Conservation (phyloP, 805 yeast genomes). For the Saccharomycopsis sp. region DNA sequence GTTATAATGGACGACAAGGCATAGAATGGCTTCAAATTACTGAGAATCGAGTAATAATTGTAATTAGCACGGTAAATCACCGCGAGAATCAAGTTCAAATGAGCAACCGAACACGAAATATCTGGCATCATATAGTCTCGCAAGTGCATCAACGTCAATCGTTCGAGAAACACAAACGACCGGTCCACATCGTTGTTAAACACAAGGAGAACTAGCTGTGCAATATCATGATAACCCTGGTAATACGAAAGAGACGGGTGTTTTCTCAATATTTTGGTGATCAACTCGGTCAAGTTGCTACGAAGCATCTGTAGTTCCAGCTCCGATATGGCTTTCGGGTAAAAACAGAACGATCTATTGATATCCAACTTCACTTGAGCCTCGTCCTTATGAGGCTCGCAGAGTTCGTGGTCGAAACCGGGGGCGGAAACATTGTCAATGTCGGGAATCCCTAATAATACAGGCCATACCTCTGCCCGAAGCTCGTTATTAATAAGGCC, state of each 20-base stretch:
- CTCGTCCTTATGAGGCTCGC: slow-evolving; percentile 57
- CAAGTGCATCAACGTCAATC: slow-evolving; percentile 52
- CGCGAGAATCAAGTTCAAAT: slow-evolving; percentile 59
- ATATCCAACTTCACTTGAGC: slow-evolving; percentile 77
- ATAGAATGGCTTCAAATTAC: slow-evolving; percentile 50
- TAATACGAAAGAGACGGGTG: slow-evolving; percentile 67
- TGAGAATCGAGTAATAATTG: slow-evolving; percentile 32
- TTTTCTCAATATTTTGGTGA: slow-evolving; percentile 50
- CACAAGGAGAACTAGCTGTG: slow-evolving; percentile 55
- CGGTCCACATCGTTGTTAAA: slow-evolving; percentile 44
- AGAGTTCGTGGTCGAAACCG: slow-evolving; percentile 15
- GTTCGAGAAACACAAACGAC: slow-evolving; percentile 46
- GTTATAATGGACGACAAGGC: slow-evolving; percentile 77
- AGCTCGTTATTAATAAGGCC: slow-evolving; percentile 40
- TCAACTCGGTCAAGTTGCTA: slow-evolving; percentile 30
- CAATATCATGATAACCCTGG: slow-evolving; percentile 91
- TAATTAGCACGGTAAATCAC: slow-evolving; percentile 46
- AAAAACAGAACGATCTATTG: slow-evolving; percentile 54
- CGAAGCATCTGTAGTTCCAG: slow-evolving; percentile 24
- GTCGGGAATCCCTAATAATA: slow-evolving; percentile 32
- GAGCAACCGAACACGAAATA: slow-evolving; percentile 58
- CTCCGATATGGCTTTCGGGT: slow-evolving; percentile 27
- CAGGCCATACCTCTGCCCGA: slow-evolving; percentile 47
- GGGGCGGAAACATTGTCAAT: not conserved
- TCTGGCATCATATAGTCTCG: slow-evolving; percentile 82